Conservation (phyloP, 192 early-diverging fungal genomes). For the Coemansia sp. region DNA sequence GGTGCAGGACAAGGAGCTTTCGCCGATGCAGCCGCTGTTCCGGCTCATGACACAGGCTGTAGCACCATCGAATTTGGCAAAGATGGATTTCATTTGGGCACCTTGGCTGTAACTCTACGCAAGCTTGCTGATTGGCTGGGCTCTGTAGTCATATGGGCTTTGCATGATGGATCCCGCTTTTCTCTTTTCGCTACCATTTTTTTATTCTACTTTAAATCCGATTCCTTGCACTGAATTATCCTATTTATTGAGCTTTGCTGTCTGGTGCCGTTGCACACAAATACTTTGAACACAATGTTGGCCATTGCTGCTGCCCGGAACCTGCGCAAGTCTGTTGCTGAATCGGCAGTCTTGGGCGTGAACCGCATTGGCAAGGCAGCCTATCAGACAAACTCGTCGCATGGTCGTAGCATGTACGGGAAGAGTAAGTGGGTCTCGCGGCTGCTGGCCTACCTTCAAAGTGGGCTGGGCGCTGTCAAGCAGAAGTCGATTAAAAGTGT, state of each 20-base stretch:
- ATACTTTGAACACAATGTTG: slow-evolving; percentile 17
- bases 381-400: slow-evolving; percentile 30
- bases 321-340: slow-evolving; percentile 9
- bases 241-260: too few relatives aligned
- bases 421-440: slow-evolving; percentile 26
- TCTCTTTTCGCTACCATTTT: neutral
- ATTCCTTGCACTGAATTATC: neutral
- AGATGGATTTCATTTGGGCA: slow-evolving; percentile 95
- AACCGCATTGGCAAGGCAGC: slow-evolving; percentile 18
- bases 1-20: slow-evolving; percentile 40
- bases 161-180: neutral
- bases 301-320: slow-evolving; percentile 21
- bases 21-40: slow-evolving; percentile 76
- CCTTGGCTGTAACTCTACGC: slow-evolving; percentile 67
- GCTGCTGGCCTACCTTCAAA: slow-evolving; percentile 31
- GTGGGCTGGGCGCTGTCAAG: slow-evolving; percentile 6
- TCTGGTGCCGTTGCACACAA: too few relatives aligned
- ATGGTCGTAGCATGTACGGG: slow-evolving; percentile 15
- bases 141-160: neutral
- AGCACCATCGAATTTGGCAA: slow-evolving; percentile 88
- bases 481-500: slow-evolving; percentile 1
- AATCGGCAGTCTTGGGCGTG: slow-evolving; percentile 3
- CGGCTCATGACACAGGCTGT: slow-evolving; percentile 88
- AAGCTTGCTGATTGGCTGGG: neutral
- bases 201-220: slow-evolving; percentile 3